Conservation (phyloP, 345 rosid species). For the Trapa bicornis region DNA sequence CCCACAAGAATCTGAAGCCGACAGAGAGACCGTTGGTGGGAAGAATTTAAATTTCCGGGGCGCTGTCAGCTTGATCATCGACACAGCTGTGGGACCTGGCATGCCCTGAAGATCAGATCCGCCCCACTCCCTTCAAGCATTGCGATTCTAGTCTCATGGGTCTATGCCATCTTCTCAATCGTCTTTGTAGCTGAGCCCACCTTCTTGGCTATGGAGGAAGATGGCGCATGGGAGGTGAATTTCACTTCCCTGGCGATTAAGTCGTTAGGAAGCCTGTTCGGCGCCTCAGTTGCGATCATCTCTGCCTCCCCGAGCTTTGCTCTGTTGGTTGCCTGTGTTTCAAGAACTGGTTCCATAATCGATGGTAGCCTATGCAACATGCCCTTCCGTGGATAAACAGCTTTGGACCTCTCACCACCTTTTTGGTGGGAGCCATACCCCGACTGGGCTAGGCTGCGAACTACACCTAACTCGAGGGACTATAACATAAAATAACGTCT, state of each 20-base stretch:
- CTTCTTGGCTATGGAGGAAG: constrained; percentile 80
- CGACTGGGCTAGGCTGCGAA: not conserved
- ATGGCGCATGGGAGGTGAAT: constrained; percentile 69
- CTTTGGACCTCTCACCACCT: not conserved
- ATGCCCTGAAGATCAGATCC: constrained; percentile 69
- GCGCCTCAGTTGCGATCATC: constrained; percentile 58
- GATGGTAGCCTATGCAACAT: constrained; percentile 48
- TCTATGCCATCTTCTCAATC: constrained; percentile 72
- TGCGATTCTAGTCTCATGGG: constrained; percentile 60
- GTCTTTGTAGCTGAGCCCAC: constrained; percentile 80
- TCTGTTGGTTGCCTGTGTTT: constrained; percentile 75
- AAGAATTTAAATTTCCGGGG: constrained; percentile 72
- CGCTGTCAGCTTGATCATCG: constrained; percentile 76
- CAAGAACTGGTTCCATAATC: constrained; percentile 73
- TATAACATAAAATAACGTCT: not conserved
- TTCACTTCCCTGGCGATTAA: constrained; percentile 72
- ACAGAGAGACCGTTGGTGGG: not conserved
- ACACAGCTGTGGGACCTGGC: constrained; percentile 92
- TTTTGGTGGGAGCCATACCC: not conserved
- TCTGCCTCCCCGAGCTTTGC: constrained; percentile 79
- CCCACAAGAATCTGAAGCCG: not conserved
- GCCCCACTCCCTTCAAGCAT: constrained; percentile 64
- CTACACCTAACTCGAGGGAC: not conserved
- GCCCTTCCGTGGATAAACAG: constrained; percentile 19
- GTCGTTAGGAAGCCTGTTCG: constrained; percentile 55